Evolutionary conservation across 208 protist species (phyloP).

Genomic region (Acanthamoeba royreba): DNA sequence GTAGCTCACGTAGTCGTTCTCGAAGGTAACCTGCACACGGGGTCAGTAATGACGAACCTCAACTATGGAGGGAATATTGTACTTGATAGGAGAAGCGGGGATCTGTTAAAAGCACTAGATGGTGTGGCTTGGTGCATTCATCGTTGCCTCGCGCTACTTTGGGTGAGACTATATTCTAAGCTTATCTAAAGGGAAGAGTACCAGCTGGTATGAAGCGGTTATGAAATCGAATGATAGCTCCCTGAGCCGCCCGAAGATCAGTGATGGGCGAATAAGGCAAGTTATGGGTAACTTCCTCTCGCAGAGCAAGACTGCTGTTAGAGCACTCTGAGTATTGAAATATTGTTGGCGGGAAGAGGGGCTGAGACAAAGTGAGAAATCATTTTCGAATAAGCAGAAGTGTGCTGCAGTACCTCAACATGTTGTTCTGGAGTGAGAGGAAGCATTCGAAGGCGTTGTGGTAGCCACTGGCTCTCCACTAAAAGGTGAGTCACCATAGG

Average conservation of each 20-base stretch:
- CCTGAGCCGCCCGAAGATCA: background rate
- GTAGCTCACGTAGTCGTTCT: background rate
- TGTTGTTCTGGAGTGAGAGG: background rate
- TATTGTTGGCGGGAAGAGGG: background rate
- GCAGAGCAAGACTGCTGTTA: background rate
- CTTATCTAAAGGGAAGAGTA: background rate
- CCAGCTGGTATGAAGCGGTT: background rate
- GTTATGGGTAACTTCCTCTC: background rate
- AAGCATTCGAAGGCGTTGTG: background rate
- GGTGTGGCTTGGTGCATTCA: background rate
- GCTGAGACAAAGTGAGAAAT: background rate
- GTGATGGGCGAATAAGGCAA: background rate
- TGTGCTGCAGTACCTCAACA: background rate
- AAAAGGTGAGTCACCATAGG: background rate
- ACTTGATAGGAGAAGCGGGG: background rate
- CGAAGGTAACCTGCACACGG: background rate
- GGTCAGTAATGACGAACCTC: background rate
- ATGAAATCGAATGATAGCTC: background rate
- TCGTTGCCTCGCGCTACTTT: too few relatives aligned
- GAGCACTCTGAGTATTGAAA: background rate
- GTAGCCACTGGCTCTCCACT: background rate
- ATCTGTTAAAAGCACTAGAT: background rate
- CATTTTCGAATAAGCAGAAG: background rate
- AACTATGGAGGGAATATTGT: background rate
- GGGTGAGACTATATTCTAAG: too few relatives aligned